Conservation (phyloP, 2,329 filamentous ascomycete species). For the Nothophoma quercina region DNA sequence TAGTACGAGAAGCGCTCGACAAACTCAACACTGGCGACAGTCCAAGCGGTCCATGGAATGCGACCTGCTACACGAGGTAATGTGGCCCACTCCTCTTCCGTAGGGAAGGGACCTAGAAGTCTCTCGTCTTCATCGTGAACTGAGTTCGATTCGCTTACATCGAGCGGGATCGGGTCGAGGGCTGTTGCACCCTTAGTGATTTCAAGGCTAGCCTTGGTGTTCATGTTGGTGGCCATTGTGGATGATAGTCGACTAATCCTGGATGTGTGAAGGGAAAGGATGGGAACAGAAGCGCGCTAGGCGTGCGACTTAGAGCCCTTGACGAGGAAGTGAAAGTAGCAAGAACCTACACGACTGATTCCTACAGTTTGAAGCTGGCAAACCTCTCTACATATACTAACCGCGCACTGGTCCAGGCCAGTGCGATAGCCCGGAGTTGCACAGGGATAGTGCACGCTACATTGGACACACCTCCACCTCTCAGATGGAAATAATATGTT, state of each 20-base stretch:
- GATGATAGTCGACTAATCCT: constrained; percentile 1
- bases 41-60: constrained; percentile 48
- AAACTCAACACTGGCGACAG: constrained; percentile 47
- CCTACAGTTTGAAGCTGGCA: constrained; percentile 5
- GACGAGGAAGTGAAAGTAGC: constrained; percentile 10
- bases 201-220: constrained; percentile 42
- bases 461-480: constrained; percentile 6
- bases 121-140: constrained; percentile 27
- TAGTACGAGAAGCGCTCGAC: constrained; percentile 50
- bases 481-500: constrained; percentile 10
- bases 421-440: constrained; percentile 19
- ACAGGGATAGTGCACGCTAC: constrained; percentile 23
- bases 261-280: background rate
- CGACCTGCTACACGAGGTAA: constrained; percentile 46
- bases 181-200: constrained; percentile 41
- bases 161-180: constrained; percentile 37
- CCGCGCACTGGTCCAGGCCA: constrained; percentile 15
- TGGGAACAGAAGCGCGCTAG: background rate
- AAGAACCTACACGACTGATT: constrained; percentile 19
- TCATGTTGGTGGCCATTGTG: constrained; percentile 32
- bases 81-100: constrained; percentile 46
- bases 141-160: constrained; percentile 30
- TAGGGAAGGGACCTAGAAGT: constrained; percentile 41
- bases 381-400: constrained; percentile 26
- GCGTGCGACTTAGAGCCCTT: constrained; percentile 7